Percentiles rank a stretch among this genome's conserved stretches.
Evolutionary conservation across 164 flowering plant species (phyloP).

Genomic region (Dillenia suffruticosa): DNA sequence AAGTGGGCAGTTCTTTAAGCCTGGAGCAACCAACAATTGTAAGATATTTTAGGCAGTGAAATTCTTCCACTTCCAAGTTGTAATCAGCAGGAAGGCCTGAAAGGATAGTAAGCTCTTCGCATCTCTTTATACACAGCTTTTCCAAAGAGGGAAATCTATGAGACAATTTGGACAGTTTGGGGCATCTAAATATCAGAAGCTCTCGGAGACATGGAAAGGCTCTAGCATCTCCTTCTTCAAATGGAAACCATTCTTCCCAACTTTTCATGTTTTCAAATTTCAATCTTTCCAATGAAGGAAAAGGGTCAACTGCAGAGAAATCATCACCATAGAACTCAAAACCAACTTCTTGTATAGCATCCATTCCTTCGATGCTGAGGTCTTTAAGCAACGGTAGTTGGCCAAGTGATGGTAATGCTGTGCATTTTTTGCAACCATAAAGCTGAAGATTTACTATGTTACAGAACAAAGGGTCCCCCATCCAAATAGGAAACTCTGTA

Average conservation of each 20-base stretch:
- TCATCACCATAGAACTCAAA: constrained; percentile 12
- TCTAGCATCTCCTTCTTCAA: background rate
- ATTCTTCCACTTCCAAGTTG: background rate
- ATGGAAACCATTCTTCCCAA: constrained; percentile 1
- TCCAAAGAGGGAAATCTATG: too few species aligned
- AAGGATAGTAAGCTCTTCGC: too few species aligned
- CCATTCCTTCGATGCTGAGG: constrained; percentile 1
- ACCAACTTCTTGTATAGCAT: constrained; percentile 5
- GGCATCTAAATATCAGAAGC: too few species aligned
- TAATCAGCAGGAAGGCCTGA: too few species aligned
- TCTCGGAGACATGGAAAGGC: too few species aligned
- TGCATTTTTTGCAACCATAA: constrained; percentile 5
- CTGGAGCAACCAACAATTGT: background rate
- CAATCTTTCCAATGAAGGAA: constrained; percentile 7
- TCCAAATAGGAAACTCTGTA: constrained; percentile 19
- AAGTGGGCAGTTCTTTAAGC: background rate
- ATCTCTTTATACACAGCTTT: too few species aligned
- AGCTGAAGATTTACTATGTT: constrained; percentile 3
- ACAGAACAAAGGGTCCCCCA: constrained; percentile 9
- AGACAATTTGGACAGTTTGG: too few species aligned
- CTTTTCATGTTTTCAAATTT: constrained; percentile 5
- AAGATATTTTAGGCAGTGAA: background rate
- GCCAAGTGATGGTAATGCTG: constrained; percentile 15
- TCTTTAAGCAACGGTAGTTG: constrained; percentile 10
- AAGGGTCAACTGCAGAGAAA: background rate